Evolutionary conservation across 805 yeast species (phyloP), one percentile per base, ranked within the genome.

Genomic region (Candida gorgasii): DNA sequence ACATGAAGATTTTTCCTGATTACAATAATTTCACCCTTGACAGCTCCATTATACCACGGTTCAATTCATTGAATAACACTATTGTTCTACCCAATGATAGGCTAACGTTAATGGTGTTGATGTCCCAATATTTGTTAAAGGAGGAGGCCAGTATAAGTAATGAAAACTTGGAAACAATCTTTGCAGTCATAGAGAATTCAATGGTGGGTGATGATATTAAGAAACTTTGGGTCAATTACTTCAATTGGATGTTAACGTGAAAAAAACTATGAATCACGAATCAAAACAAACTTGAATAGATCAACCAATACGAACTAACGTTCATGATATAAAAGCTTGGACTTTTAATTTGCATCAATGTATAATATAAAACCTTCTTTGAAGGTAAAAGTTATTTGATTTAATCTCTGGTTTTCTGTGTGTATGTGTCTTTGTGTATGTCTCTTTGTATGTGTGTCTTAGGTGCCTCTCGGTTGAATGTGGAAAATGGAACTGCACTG

Each of bases 121-220:
- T 63, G 18, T 48, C 55, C n/a, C 58, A 60, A 36, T 55, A 51
- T 35, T 45, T 54, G 16, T 39, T 42, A 20, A 55, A 31, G 14
- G 28, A 17, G 16, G 47, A 47, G 23, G 28, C 30, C 8, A 8
- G 9, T 20, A 7, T 13, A 15, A 19, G 19, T n/a, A 20, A 15
- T 9, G 18, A 27, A 2, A 28, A 27, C 14, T 8, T 38, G 4
- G 8, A 17, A 7, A 23, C 18, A 5, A 49, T 61, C 5, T 59
- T 61, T 29, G 34, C 39, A 3, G 36, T 50, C 3, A 49, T 61
- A 14, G 46, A 53, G 4, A 41, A 49, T 19, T 57, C 62, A 15
- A 49, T 52, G 48, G 42, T 51, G 8, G 51, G 50, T 11, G 40
- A 45, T 5, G 50, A 48, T 8, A 42, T 47, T 3, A 60, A 60